Conservation (phyloP, 2,329 filamentous ascomycete species). For the Pyrenochaeta sp. region DNA sequence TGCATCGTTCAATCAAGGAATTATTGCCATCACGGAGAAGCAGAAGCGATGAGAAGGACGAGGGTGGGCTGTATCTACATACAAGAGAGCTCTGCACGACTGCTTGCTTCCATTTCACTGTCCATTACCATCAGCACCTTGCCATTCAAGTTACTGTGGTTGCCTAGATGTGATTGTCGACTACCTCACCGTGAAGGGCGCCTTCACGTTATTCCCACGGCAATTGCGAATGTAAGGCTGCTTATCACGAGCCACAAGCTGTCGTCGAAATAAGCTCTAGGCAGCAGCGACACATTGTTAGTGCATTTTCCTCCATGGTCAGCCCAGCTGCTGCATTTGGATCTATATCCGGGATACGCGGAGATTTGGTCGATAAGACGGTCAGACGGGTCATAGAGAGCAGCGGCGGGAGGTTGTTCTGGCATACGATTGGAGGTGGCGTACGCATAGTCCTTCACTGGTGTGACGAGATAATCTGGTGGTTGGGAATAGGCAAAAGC, state of each 20-base stretch:
- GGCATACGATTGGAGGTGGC: constrained; percentile 10
- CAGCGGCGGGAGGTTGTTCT: constrained; percentile 2
- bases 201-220: not conserved
- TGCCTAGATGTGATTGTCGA: not conserved
- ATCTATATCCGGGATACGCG: constrained; percentile 13
- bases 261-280: constrained; percentile 26
- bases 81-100: no score
- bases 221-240: constrained; percentile 2
- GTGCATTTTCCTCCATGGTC: constrained; percentile 10
- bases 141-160: not conserved
- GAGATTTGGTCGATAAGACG: constrained; percentile 9
- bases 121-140: not conserved
- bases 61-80: no score
- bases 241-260: constrained; percentile 6
- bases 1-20: no score
- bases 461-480: not conserved
- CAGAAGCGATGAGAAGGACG: no score
- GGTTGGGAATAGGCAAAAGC: constrained; percentile 8
- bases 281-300: constrained; percentile 18
- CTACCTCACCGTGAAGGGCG: not conserved
- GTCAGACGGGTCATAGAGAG: constrained; percentile 3
- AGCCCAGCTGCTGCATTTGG: constrained; percentile 13
- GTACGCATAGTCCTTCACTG: constrained; percentile 2
- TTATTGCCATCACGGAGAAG: no score
- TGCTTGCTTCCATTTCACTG: not conserved